Percentiles rank a stretch among this genome's conserved stretches.
These are phyloP conservation scores for Iberis pinnata DNA, from an alignment of 345 rosid species.

Conservation along the genomic window DNA sequence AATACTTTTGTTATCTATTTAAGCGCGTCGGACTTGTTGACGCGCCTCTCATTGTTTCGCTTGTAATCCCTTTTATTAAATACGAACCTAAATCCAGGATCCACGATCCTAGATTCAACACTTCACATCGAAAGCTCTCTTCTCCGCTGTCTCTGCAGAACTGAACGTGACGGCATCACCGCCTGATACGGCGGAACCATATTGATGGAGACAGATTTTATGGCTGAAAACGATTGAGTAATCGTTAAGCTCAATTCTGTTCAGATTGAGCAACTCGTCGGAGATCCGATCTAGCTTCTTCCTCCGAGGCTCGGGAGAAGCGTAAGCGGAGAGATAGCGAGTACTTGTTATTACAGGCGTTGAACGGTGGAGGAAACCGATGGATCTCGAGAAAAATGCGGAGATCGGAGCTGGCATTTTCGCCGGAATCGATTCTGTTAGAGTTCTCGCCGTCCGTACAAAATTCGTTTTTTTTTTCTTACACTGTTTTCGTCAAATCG, in stretches of 20 bases:
- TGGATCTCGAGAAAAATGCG: slow-evolving; percentile 10
- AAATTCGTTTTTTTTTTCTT: slow-evolving; percentile 3
- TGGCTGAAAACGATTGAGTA: slow-evolving; percentile 67
- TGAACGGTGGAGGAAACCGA: slow-evolving; percentile 8
- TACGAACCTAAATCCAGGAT: no score
- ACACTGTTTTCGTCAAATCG: background rate
- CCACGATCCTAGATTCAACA: no score
- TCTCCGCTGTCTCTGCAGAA: slow-evolving; percentile 43
- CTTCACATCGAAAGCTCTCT: slow-evolving; percentile 69
- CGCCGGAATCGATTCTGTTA: slow-evolving; percentile 21
- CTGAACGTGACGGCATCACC: slow-evolving; percentile 27
- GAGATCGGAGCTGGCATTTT: slow-evolving; percentile 34
- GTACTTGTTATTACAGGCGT: background rate
- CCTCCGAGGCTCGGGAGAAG: slow-evolving; percentile 36
- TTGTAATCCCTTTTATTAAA: no score
- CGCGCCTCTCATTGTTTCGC: no score
- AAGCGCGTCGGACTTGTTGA: no score
- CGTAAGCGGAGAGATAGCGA: slow-evolving; percentile 32
- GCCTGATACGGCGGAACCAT: slow-evolving; percentile 44
- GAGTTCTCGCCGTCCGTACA: slow-evolving; percentile 22
- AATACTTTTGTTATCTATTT: no score
- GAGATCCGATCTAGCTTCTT: slow-evolving; percentile 86
- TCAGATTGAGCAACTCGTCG: slow-evolving; percentile 59
- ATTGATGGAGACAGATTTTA: slow-evolving; percentile 63
- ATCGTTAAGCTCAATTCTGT: slow-evolving; percentile 64